phyloP scores from a whole-genome alignment of 176 grass and related monocot genomes.

The Leersia perrieri region DNA sequence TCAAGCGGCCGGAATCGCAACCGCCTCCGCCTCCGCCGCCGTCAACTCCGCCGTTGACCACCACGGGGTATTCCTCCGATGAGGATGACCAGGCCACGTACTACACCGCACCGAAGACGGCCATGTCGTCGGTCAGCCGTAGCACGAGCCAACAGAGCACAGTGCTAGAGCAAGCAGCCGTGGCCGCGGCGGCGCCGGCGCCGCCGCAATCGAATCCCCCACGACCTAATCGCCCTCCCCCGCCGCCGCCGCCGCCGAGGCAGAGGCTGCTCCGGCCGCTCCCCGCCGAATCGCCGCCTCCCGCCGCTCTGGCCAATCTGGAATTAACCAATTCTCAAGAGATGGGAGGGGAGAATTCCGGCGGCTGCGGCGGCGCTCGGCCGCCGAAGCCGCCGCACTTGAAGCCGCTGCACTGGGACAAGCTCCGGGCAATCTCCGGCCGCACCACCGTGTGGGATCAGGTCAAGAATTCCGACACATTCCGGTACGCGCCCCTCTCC shows the following conservation, averaged over 20 bases:
- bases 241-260: neutral
- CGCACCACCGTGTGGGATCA: conserved; percentile 59
- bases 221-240: neutral
- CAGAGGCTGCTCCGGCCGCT: conserved; percentile 47
- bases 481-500: conserved; percentile 32
- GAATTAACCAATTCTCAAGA: conserved; percentile 29
- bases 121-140: conserved; percentile 45
- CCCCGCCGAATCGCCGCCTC: conserved; percentile 38
- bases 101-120: conserved; percentile 51
- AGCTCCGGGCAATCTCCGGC: conserved; percentile 53
- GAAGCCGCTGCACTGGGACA: conserved; percentile 71
- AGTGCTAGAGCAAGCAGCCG: neutral
- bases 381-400: conserved; percentile 39
- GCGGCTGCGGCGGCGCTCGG: conserved; percentile 14
- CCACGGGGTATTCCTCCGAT: conserved; percentile 32
- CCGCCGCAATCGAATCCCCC: neutral
- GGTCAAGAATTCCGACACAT: conserved; percentile 58
- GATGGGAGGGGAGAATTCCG: conserved; percentile 25
- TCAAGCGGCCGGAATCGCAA: neutral
- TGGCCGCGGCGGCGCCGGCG: neutral
- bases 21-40: conserved; percentile 19
- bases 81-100: conserved; percentile 54
- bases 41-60: conserved; percentile 31
- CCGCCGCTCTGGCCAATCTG: conserved; percentile 26
- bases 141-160: conserved; percentile 66